Percentiles rank a stretch among this genome's conserved stretches.
Conservation (phyloP, 2,329 filamentous ascomycete species). For the Colletotrichum tropicicola region DNA sequence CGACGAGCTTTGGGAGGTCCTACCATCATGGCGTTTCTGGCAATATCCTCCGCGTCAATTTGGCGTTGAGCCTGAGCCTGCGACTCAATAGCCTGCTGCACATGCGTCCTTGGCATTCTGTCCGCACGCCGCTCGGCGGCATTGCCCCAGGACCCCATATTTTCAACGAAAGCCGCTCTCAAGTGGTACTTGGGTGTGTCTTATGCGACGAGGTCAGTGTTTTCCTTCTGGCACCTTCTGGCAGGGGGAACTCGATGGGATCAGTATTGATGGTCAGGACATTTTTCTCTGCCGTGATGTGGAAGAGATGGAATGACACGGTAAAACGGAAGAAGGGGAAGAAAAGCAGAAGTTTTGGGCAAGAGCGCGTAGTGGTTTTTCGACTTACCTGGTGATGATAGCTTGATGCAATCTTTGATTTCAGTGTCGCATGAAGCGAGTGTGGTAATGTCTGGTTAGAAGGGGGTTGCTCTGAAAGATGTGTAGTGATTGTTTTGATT, state of each 20-base stretch:
- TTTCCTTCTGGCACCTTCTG: background rate
- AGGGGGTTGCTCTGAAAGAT: no score
- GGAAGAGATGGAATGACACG: background rate
- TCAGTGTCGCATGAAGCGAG: no score
- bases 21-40: constrained; percentile 19
- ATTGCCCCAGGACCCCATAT: constrained; percentile 19
- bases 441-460: no score
- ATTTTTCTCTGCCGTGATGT: background rate
- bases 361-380: no score
- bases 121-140: background rate
- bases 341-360: no score
- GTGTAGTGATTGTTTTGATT: no score
- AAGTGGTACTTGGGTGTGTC: background rate
- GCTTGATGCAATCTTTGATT: no score
- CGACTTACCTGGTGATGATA: no score
- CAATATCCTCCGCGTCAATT: background rate
- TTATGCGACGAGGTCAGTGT: background rate
- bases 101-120: constrained; percentile 9
- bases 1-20: background rate
- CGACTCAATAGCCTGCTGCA: background rate
- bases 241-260: no score
- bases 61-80: background rate
- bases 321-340: no score
- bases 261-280: no score
- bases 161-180: background rate